These are phyloP conservation scores for Ettlia oleoabundans DNA, from an alignment of 139 green algal genomes.

Conservation along the genomic window DNA sequence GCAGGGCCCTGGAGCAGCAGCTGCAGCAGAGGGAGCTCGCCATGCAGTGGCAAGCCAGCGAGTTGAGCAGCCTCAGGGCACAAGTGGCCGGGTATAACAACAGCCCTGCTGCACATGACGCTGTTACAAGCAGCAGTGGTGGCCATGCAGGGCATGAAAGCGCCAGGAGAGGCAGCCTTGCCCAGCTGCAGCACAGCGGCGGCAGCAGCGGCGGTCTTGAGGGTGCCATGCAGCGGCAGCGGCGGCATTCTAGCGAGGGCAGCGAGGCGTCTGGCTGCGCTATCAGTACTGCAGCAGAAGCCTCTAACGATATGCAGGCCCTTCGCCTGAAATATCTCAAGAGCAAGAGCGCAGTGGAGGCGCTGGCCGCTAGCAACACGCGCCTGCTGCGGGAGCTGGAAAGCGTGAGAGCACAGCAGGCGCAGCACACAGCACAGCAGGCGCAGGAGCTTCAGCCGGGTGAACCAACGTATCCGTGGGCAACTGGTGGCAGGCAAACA, in stretches of 20 bases:
- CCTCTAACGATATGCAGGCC: not conserved
- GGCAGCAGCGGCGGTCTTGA: slow-evolving; percentile 2
- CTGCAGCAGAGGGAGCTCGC: not conserved
- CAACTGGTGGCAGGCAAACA: no score
- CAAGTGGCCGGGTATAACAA: no score
- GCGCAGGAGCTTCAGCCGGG: no score
- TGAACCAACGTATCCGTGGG: no score
- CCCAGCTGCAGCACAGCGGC: not conserved
- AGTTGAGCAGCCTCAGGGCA: no score
- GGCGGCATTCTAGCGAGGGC: no score
- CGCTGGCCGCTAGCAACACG: not conserved
- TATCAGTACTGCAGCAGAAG: not conserved
- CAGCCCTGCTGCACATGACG: no score
- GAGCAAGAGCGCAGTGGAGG: slow-evolving; percentile 9
- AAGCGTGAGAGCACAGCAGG: not conserved
- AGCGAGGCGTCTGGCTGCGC: no score
- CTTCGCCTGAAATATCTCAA: slow-evolving; percentile 30
- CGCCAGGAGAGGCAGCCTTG: not conserved
- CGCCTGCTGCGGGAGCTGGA: slow-evolving; percentile 23
- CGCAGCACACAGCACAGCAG: not conserved
- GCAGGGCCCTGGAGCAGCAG: not conserved
- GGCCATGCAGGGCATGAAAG: no score
- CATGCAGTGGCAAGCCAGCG: not conserved
- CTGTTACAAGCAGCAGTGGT: no score
- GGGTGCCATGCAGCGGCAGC: no score